Conservation (phyloP, 805 yeast genomes). For the Danielia reshetovae region DNA sequence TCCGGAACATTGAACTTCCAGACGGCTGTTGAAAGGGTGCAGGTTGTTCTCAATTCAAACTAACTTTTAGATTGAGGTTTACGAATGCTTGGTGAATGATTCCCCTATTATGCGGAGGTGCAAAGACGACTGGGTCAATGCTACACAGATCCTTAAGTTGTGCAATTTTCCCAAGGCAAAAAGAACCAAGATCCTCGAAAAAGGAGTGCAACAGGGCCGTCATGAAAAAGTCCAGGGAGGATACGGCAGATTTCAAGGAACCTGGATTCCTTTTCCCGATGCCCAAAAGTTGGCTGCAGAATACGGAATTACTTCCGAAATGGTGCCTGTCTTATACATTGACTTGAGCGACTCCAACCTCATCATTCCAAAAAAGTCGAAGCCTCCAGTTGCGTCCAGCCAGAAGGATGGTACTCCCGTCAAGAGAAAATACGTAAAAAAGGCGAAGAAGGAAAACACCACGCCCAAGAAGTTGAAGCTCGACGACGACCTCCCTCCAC, state of each 20-base stretch:
- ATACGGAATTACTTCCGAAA: conserved; percentile 36
- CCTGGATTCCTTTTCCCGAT: conserved; percentile 86
- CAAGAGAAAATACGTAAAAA: conserved; percentile 43
- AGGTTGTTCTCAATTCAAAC: not conserved
- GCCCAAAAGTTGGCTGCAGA: conserved; percentile 49
- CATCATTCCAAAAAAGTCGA: conserved; percentile 32
- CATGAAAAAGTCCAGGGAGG: conserved; percentile 98
- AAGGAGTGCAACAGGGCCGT: conserved; percentile 83
- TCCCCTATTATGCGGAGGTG: conserved; percentile 87
- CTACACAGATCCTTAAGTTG: conserved; percentile 90
- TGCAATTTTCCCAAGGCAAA: conserved; percentile 94
- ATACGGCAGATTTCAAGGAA: conserved; percentile 94
- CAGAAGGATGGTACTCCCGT: conserved; percentile 40
- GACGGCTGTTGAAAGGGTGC: too few species aligned
- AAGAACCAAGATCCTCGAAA: conserved; percentile 85
- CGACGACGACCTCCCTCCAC: conserved; percentile 18
- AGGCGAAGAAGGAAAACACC: conserved; percentile 66
- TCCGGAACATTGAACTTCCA: too few species aligned
- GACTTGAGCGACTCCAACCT: conserved; percentile 34
- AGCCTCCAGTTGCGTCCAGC: conserved; percentile 17
- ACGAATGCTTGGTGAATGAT: conserved; percentile 63
- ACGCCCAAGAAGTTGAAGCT: conserved; percentile 41
- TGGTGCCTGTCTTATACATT: conserved; percentile 40
- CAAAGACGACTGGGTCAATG: conserved; percentile 93
- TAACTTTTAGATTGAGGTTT: conserved; percentile 50